Evolutionary conservation across 768 basidiomycete species (phyloP).

Genomic region (Boletus edulis): DNA sequence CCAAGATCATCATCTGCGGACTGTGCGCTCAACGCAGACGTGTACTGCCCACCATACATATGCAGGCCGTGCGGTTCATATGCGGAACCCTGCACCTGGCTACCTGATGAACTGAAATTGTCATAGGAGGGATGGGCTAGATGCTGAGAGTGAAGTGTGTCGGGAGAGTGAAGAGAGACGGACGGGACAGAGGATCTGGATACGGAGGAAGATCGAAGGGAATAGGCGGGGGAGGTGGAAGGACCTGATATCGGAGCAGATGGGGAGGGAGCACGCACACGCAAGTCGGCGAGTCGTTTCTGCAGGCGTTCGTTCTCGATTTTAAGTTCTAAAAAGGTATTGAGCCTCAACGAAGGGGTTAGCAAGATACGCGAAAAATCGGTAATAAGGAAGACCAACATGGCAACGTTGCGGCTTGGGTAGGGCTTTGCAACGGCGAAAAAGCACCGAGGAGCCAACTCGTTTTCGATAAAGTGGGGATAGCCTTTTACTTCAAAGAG

Average conservation of each 20-base stretch:
- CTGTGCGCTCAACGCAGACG: constrained; percentile 10
- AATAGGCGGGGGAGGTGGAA: constrained; percentile 24
- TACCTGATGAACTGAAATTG: constrained; percentile 6
- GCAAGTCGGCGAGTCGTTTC: constrained; percentile 51
- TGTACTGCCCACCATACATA: constrained; percentile 17
- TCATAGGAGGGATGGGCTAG: constrained; percentile 12
- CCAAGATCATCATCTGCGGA: constrained; percentile 39
- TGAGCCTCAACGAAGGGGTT: constrained; percentile 45
- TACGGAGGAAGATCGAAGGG: constrained; percentile 29
- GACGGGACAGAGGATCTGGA: constrained; percentile 21
- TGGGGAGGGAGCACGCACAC: constrained; percentile 23
- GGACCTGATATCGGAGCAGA: constrained; percentile 12
- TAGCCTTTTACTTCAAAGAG: constrained; percentile 71
- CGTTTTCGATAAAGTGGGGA: constrained; percentile 46
- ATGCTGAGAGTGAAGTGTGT: constrained; percentile 20
- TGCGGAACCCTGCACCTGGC: constrained; percentile 8
- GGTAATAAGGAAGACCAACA: constrained; percentile 40
- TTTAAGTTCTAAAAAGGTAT: constrained; percentile 79
- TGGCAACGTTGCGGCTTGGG: constrained; percentile 68
- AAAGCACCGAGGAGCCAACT: constrained; percentile 53
- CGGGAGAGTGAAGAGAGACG: constrained; percentile 6
- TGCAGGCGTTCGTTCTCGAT: constrained; percentile 82
- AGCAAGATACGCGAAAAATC: not conserved
- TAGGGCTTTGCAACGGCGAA: constrained; percentile 77
- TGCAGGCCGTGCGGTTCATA: constrained; percentile 23